A percentile compares a stretch with the other conserved stretches of the same genome.
These are phyloP conservation scores for Copromyces sp. DNA, from an alignment of 495 filamentous ascomycete species.

Conservation along the genomic window DNA sequence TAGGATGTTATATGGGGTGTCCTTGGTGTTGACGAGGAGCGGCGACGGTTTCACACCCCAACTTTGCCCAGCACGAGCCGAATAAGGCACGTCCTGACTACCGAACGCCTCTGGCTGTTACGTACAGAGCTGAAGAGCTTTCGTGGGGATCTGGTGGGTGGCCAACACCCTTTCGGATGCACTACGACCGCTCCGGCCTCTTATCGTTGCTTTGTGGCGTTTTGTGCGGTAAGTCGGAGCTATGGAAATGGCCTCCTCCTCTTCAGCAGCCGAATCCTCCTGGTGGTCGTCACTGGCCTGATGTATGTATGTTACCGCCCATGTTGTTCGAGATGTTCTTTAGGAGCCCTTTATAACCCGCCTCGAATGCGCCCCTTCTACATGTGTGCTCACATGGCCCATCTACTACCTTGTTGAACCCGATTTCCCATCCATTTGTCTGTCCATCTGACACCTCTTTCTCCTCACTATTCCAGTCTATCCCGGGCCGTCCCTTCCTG, in stretches of 20 bases:
- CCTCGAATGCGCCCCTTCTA: neutral
- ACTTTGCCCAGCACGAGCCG: neutral
- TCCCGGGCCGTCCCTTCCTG: neutral
- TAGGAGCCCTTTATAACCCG: constrained; percentile 1
- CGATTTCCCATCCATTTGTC: neutral
- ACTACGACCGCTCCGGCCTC: neutral
- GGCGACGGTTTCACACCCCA: neutral
- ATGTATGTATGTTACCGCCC: constrained; percentile 1
- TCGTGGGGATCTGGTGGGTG: neutral
- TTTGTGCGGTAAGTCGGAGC: neutral
- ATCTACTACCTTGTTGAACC: neutral
- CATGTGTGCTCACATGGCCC: neutral
- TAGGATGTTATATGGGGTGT: neutral
- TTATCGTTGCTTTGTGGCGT: neutral
- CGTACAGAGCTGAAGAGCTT: constrained; percentile 1
- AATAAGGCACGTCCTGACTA: neutral
- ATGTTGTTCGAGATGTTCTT: constrained; percentile 5
- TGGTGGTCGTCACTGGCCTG: neutral
- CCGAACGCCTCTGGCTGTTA: neutral
- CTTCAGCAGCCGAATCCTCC: neutral
- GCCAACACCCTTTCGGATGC: neutral
- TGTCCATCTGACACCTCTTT: neutral
- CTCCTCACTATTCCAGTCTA: neutral
- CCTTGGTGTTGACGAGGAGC: neutral
- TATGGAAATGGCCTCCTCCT: neutral